Evolutionary conservation across 345 rosid genomes (phyloP), one percentile per base, ranked within the genome.

Genomic region (Aquilaria yunnanensis): DNA sequence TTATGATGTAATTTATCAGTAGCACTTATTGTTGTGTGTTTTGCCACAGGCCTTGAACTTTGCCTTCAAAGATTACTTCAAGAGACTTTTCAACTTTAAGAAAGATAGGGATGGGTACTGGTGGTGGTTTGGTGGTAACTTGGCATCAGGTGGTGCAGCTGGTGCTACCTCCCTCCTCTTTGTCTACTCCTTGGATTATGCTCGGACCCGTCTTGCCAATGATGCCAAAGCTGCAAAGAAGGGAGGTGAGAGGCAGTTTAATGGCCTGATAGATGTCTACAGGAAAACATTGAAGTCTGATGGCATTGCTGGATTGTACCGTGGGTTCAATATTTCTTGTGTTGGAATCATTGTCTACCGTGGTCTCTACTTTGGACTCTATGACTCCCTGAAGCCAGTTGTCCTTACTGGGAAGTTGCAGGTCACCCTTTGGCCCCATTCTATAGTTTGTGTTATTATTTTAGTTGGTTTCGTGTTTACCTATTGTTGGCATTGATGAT

Each of bases 71-170:
- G 95, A 90, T 72, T 79, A 90, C 81, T 90, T 90, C 67, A 90
- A 90, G 84, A 82, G 88, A 68, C 73, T 85, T 55, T 89, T 89
- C 61, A 89, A 89, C 85, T 87, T 87, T 83, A 89, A 85, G 95
- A 89, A 89, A 74, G 96, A 89, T 75, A 88, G 63, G 62, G 89
- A 86, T 74, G 95, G 95, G 57, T 90, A 90, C 70, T 90, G 97
- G 97, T 87, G 82, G 37, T 90, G 97, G 97, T 90, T 90, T 75
- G 97, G 87, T 16, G 97, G 95, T 34, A 90, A 90, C 77, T 76
- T 90, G 78, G 97, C 75, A 2, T 90, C 97, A 14, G 97, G 97
- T 31, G 97, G 97, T 57, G 88, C 86, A 46, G 97, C 97, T 72
- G 97, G 97, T 74, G 97, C 97, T 10, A 77, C 97, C 43, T 90